Percentiles rank a stretch among this genome's conserved stretches.
Conservation (phyloP, 257 asterid species). For the Solanum gracilifrons region DNA sequence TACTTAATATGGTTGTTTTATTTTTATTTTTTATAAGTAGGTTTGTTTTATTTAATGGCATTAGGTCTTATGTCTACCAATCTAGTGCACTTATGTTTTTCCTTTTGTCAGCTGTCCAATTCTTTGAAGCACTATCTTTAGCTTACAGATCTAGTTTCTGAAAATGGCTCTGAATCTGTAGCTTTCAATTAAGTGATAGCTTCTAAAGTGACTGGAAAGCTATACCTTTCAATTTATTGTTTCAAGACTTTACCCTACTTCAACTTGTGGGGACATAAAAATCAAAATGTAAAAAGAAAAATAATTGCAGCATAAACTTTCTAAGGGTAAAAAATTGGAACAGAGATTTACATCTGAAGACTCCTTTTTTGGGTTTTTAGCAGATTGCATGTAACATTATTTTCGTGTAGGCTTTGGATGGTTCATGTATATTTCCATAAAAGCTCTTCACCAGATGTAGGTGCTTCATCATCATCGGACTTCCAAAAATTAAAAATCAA, state of each 20-base stretch:
- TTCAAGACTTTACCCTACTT: not conserved
- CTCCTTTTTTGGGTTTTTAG: not conserved
- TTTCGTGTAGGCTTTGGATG: not conserved
- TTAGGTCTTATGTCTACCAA: not conserved
- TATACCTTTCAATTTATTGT: not conserved
- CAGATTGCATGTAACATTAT: not conserved
- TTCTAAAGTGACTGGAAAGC: not conserved
- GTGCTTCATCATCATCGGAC: not conserved
- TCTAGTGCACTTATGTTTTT: not conserved
- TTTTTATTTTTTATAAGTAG: not conserved
- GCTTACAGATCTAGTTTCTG: not conserved
- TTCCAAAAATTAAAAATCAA: not conserved
- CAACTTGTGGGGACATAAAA: not conserved
- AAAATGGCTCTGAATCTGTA: not conserved
- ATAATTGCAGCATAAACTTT: not conserved
- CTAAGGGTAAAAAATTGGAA: not conserved
- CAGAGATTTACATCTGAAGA: not conserved
- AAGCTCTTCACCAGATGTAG: not conserved
- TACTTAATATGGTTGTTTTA: not conserved
- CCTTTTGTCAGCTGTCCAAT: not conserved
- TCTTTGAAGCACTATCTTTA: not conserved
- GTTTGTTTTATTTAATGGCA: not conserved
- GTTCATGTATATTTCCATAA: not conserved
- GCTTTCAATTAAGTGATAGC: not conserved
- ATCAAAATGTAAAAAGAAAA: not conserved